These are phyloP conservation scores for Musa beccarii DNA, from an alignment of 176 grass and related monocot genomes.

Conservation along the genomic window DNA sequence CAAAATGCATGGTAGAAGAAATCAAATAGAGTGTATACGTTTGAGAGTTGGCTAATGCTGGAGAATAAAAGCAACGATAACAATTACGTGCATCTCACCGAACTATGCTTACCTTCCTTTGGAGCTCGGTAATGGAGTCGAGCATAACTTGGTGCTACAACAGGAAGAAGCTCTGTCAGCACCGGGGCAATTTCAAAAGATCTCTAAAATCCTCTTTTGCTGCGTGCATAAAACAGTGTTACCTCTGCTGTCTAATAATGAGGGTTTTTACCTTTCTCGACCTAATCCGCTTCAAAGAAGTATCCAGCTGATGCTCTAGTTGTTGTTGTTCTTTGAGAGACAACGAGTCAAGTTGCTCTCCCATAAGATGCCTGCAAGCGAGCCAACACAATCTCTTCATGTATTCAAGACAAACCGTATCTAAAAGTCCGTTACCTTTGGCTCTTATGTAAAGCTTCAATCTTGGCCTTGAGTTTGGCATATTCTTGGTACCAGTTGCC, in stretches of 20 bases:
- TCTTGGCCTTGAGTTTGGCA: background rate
- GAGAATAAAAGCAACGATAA: too few species aligned
- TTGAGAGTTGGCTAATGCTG: too few species aligned
- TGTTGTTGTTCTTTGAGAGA: background rate
- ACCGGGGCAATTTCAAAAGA: background rate
- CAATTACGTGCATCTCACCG: background rate
- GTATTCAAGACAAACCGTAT: background rate
- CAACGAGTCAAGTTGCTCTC: background rate
- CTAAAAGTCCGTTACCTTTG: background rate
- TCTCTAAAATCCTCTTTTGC: background rate
- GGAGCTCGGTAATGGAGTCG: background rate
- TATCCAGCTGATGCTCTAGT: background rate
- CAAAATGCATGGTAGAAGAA: too few species aligned
- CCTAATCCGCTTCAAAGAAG: background rate
- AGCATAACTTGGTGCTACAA: background rate
- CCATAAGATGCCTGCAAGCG: constrained; percentile 1
- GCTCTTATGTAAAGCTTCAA: background rate
- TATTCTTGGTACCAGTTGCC: background rate
- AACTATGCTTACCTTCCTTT: background rate
- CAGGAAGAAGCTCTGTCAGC: background rate
- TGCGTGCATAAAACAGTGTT: background rate
- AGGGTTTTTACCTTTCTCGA: background rate
- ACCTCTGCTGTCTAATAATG: background rate
- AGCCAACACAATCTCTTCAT: background rate
- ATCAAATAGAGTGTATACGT: too few species aligned